phyloP scores from a whole-genome alignment of 202 grass and related monocot species.

The Brachypodium distachyon region DNA sequence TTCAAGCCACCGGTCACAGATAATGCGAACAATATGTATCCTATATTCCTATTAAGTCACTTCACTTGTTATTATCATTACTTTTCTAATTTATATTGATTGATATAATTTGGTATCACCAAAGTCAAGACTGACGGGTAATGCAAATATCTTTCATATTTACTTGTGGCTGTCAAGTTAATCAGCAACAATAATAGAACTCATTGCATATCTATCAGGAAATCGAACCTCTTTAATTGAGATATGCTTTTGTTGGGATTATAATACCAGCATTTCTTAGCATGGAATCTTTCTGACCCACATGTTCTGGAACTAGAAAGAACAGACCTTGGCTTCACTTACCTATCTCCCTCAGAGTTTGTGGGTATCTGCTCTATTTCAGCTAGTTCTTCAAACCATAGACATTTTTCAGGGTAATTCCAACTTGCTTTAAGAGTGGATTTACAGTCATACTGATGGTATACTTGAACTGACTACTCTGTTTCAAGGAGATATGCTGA shows the following conservation, averaged over 20 bases:
- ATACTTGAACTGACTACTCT: slow-evolving; percentile 1
- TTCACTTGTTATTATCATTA: not conserved
- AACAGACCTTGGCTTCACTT: not conserved
- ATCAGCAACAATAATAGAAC: not conserved
- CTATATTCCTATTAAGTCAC: slow-evolving; percentile 57
- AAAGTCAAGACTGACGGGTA: not conserved
- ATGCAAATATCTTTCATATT: not conserved
- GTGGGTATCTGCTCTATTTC: not conserved
- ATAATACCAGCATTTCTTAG: not conserved
- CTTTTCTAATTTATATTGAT: slow-evolving; percentile 22
- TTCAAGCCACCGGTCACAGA: slow-evolving; percentile 19
- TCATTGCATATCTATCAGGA: not conserved
- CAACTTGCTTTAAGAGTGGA: not conserved
- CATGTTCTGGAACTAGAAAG: not conserved
- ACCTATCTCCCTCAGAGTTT: slow-evolving; percentile 4
- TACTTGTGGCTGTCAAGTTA: not conserved
- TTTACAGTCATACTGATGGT: not conserved
- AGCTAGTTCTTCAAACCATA: not conserved
- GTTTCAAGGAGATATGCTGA: not conserved
- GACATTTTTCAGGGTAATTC: not conserved
- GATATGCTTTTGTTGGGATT: not conserved
- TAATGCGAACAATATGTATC: slow-evolving; percentile 56
- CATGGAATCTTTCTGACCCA: not conserved
- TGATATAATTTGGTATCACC: slow-evolving; percentile 13
- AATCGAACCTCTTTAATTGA: not conserved